phyloP scores from a whole-genome alignment of 495 filamentous ascomycete genomes.

The Daldinia bambusicola region DNA sequence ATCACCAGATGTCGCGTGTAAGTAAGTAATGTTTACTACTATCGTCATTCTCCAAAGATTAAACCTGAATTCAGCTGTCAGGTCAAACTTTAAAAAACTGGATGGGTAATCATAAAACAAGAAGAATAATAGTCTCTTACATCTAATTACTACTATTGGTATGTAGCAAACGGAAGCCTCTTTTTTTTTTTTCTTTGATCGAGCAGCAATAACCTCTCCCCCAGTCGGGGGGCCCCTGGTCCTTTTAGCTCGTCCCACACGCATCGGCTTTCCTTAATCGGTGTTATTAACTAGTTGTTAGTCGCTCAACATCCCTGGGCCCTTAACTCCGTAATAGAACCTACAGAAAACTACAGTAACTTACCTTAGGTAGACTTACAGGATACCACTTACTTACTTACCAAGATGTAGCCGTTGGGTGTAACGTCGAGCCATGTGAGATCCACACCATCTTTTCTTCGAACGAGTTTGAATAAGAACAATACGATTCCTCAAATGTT shows the following conservation, averaged over 20 bases:
- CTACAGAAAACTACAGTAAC: neutral
- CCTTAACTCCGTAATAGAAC: slow-evolving; percentile 26
- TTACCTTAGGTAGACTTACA: no score
- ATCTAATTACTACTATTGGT: neutral
- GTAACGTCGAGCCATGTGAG: slow-evolving; percentile 40
- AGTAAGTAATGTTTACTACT: slow-evolving; percentile 4
- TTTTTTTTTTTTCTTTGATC: slow-evolving; percentile 4
- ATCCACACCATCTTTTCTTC: slow-evolving; percentile 33
- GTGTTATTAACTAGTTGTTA: no score
- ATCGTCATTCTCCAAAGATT: neutral
- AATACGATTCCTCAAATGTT: slow-evolving; percentile 11
- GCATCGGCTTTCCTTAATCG: slow-evolving; percentile 45
- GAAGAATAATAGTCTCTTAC: neutral
- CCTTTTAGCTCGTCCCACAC: slow-evolving; percentile 17
- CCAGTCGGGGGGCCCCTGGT: slow-evolving; percentile 8
- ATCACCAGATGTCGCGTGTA: slow-evolving; percentile 10
- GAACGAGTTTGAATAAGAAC: slow-evolving; percentile 22
- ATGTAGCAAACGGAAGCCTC: slow-evolving; percentile 18
- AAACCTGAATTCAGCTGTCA: neutral
- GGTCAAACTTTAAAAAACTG: slow-evolving; percentile 5
- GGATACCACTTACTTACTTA: slow-evolving; percentile 10
- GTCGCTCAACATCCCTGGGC: slow-evolving; percentile 23
- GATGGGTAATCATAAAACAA: neutral
- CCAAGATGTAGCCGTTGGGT: slow-evolving; percentile 26
- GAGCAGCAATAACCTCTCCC: slow-evolving; percentile 1